Conservation (phyloP, 2,329 filamentous ascomycete genomes). For the Whalleya microplaca region DNA sequence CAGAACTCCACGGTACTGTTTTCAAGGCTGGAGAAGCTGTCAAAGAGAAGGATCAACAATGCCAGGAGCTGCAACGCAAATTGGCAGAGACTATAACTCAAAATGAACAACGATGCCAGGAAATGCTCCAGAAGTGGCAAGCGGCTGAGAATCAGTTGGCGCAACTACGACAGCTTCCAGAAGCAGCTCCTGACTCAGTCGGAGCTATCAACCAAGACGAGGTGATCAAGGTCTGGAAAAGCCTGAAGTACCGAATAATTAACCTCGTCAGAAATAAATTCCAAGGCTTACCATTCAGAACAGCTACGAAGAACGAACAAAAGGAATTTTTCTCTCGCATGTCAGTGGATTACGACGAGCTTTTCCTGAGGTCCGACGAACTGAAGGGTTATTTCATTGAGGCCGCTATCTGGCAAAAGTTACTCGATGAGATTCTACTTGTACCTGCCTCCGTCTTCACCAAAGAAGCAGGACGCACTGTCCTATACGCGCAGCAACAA, state of each 20-base stretch:
- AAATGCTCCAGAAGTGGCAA: background rate
- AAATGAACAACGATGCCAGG: background rate
- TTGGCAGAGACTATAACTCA: background rate
- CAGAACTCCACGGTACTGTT: background rate
- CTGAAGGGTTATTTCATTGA: background rate
- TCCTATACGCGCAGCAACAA: background rate
- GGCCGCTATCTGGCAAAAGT: background rate
- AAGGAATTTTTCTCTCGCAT: background rate
- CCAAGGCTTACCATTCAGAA: background rate
- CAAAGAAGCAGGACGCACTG: background rate
- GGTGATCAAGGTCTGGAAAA: background rate
- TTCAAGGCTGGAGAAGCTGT: background rate
- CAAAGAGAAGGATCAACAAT: background rate
- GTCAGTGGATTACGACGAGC: background rate
- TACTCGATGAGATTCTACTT: background rate
- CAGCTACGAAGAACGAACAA: background rate
- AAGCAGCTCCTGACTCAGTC: background rate
- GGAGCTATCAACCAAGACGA: background rate
- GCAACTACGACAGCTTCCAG: background rate
- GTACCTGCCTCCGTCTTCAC: background rate
- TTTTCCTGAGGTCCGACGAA: background rate
- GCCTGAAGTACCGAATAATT: background rate
- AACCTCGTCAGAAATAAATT: background rate
- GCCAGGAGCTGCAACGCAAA: background rate
- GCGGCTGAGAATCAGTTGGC: background rate